Evolutionary conservation across 495 filamentous ascomycete species (phyloP), one percentile per base, ranked within the genome.

Genomic region (Viridothelium virens): DNA sequence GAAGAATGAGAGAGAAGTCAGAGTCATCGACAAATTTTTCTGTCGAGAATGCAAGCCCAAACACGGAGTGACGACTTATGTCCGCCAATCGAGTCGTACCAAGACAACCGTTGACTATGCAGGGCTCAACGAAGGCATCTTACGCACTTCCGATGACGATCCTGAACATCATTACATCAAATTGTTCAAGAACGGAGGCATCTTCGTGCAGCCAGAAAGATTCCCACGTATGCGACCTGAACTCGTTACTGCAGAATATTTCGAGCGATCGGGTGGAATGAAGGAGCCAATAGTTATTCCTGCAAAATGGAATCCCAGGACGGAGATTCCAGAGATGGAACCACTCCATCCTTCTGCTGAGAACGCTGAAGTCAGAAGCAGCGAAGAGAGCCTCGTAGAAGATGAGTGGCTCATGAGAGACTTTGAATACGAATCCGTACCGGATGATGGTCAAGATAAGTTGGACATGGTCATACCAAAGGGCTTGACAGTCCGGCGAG

Each of bases 21-120:
- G 87, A 63, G 84, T 83, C 38, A 85, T 91, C 25, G 88, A 91
- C 72, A 91, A 89, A 69, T 91, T 84, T 68, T 86, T 87, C 64
- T 91, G 88, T 69, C 75, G 74, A 38, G 72, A 73, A 48, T 91
- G 88, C 72, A 84, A 83, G 38, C 78, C 83, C 18, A 71, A 77
- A 11, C 79, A 86, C 68, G 88, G 88, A 3, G 80, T 83, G 61
- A 90, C 88, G 16, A 66, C 65, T 64, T 74, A 70, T 53, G 76
- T 80, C 11, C 77, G 78, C n/a, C 78, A 80, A 67, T 80, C 77
- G 10, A 80, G 83, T 39, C 80, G 88, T 3, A 85, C 87, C 33
- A 87, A 87, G 56, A 87, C 84, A 36, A 83, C 86, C 2, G 90
- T 91, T 63, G 88, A 91, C 72, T 91, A 91, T 72, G 87, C 87